Conservation (phyloP, 495 filamentous ascomycete genomes). For the Penicillium goetzii region DNA sequence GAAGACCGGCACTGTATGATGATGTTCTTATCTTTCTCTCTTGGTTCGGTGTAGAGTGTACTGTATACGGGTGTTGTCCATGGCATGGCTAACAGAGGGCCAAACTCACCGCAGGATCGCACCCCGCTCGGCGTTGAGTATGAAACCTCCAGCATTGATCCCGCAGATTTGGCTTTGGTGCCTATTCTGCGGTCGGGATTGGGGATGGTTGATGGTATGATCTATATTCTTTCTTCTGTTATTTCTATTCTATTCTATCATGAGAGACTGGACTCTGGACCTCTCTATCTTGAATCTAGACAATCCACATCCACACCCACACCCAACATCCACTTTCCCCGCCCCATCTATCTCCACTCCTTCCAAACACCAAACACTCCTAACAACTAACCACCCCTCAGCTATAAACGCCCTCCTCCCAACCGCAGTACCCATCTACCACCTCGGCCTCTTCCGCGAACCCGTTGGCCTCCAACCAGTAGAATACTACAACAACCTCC, state of each 20-base stretch:
- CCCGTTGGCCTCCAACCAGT: constrained; percentile 82
- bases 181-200: constrained; percentile 90
- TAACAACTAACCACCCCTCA: constrained; percentile 31
- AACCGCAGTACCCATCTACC: constrained; percentile 78
- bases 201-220: constrained; percentile 78
- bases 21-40: background rate
- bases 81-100: background rate
- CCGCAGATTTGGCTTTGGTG: constrained; percentile 74
- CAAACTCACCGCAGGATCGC: constrained; percentile 54
- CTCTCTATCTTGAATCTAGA: too few species aligned
- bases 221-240: background rate
- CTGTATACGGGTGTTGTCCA: background rate
- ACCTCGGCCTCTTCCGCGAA: constrained; percentile 92
- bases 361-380: constrained; percentile 3
- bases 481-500: constrained; percentile 98
- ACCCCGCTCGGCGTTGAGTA: constrained; percentile 78
- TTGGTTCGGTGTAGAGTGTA: background rate
- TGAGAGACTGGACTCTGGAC: too few species aligned
- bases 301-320: background rate
- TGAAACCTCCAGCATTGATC: constrained; percentile 60
- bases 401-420: constrained; percentile 86
- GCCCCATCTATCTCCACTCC: background rate
- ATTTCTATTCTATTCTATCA: too few species aligned
- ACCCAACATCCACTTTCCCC: constrained; percentile 5
- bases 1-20: constrained; percentile 43